Conservation (phyloP, 2,329 filamentous ascomycete species). For the Biscogniauxia marginata region DNA sequence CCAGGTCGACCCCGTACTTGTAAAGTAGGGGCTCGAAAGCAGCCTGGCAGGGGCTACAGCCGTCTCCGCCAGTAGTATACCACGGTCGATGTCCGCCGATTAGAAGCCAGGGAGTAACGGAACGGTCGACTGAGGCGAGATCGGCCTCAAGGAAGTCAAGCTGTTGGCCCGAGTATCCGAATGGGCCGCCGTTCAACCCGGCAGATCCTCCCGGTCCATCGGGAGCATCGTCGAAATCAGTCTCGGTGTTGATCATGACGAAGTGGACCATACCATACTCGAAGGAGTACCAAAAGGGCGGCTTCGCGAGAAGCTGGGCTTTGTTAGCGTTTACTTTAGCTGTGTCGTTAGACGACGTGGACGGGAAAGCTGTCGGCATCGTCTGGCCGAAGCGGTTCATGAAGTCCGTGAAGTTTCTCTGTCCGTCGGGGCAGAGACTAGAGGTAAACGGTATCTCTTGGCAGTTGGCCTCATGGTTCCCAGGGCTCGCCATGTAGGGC, state of each 20-base stretch:
- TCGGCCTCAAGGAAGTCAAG: conserved; percentile 54
- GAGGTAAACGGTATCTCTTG: conserved; percentile 39
- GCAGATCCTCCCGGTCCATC: conserved; percentile 42
- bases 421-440: conserved; percentile 47
- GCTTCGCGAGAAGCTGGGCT: conserved; percentile 45
- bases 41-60: conserved; percentile 46
- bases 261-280: conserved; percentile 58
- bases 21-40: conserved; percentile 56
- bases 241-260: conserved; percentile 56
- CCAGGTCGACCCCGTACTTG: conserved; percentile 56
- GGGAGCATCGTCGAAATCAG: conserved; percentile 52
- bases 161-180: conserved; percentile 49
- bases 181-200: conserved; percentile 46
- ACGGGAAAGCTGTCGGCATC: conserved; percentile 51
- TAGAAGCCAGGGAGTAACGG: conserved; percentile 53
- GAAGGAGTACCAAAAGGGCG: conserved; percentile 60
- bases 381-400: conserved; percentile 52
- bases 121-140: conserved; percentile 54
- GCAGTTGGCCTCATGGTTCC: conserved; percentile 60
- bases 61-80: conserved; percentile 41
- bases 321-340: conserved; percentile 45
- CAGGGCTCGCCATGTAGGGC: conserved; percentile 55
- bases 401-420: conserved; percentile 61
- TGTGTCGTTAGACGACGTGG: conserved; percentile 41
- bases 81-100: conserved; percentile 46